A percentile compares a stretch with the other conserved stretches of the same genome.
Evolutionary conservation across 257 asterid species (phyloP).

Genomic region (Solanum habrochaites): DNA sequence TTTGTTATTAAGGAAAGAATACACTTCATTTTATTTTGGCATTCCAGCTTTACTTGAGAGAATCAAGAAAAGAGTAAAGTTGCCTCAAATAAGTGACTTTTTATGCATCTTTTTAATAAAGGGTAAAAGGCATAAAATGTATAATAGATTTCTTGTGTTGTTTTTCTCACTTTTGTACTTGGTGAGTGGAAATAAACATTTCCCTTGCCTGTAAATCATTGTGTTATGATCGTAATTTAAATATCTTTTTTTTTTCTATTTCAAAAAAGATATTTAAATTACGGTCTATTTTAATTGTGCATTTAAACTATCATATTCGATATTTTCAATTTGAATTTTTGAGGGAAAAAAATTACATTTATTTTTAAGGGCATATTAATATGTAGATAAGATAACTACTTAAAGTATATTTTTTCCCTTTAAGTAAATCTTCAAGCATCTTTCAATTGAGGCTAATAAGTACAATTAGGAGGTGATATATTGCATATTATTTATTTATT

Average conservation of each 20-base stretch:
- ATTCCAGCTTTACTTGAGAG: background rate
- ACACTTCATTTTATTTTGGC: background rate
- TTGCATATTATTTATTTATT: background rate
- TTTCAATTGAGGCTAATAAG: background rate
- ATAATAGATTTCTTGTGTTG: background rate
- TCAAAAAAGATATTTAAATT: background rate
- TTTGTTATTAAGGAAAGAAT: background rate
- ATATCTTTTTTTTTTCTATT: too few relatives aligned
- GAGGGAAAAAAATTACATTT: fast-evolving
- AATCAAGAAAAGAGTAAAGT: background rate
- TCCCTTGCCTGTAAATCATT: background rate
- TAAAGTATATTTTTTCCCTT: background rate
- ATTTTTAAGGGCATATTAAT: background rate
- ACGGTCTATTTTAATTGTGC: background rate
- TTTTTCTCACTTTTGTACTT: background rate
- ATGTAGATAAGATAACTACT: background rate
- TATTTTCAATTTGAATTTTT: background rate
- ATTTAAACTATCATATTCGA: background rate
- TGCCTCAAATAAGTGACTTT: background rate
- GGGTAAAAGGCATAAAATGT: background rate
- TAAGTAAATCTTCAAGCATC: background rate
- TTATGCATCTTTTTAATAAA: background rate
- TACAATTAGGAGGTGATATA: background rate
- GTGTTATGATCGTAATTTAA: background rate
- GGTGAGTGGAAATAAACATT: background rate